phyloP scores from a whole-genome alignment of 2,329 filamentous ascomycete genomes.

The Fusarium dimerum region DNA sequence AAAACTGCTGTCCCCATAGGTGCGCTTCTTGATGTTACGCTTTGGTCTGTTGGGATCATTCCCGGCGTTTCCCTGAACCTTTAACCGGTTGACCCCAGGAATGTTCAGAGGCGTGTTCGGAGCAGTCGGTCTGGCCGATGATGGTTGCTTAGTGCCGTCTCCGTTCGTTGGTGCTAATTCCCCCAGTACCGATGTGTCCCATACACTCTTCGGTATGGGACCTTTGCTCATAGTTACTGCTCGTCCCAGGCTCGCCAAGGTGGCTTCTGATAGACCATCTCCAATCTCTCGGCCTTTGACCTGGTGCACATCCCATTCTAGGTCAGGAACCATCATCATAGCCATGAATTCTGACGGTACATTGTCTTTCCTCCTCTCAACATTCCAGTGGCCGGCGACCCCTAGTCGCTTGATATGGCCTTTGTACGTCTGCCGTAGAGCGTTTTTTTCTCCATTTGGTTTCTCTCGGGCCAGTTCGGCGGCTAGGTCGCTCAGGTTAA shows the following conservation, averaged over 20 bases:
- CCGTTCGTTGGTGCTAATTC: slow-evolving; percentile 49
- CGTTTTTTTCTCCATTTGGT: slow-evolving; percentile 67
- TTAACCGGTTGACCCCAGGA: slow-evolving; percentile 39
- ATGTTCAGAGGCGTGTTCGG: slow-evolving; percentile 52
- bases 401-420: slow-evolving; percentile 66
- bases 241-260: slow-evolving; percentile 46
- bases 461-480: slow-evolving; percentile 63
- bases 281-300: slow-evolving; percentile 57
- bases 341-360: slow-evolving; percentile 54
- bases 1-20: slow-evolving; percentile 73
- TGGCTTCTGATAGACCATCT: slow-evolving; percentile 50
- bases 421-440: slow-evolving; percentile 68
- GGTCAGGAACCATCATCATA: slow-evolving; percentile 53
- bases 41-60: slow-evolving; percentile 59
- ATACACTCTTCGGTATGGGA: slow-evolving; percentile 53
- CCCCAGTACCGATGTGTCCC: slow-evolving; percentile 61
- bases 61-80: slow-evolving; percentile 39
- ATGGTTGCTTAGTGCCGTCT: slow-evolving; percentile 41
- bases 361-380: slow-evolving; percentile 54
- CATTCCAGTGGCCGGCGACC: slow-evolving; percentile 62
- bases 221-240: slow-evolving; percentile 61
- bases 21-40: slow-evolving; percentile 70
- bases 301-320: slow-evolving; percentile 57
- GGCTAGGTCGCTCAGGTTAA: slow-evolving; percentile 57
- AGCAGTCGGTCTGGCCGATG: slow-evolving; percentile 50